These are phyloP conservation scores for Malassezia cuniculi DNA, from an alignment of 1,284 basidiomycete species.

Conservation along the genomic window DNA sequence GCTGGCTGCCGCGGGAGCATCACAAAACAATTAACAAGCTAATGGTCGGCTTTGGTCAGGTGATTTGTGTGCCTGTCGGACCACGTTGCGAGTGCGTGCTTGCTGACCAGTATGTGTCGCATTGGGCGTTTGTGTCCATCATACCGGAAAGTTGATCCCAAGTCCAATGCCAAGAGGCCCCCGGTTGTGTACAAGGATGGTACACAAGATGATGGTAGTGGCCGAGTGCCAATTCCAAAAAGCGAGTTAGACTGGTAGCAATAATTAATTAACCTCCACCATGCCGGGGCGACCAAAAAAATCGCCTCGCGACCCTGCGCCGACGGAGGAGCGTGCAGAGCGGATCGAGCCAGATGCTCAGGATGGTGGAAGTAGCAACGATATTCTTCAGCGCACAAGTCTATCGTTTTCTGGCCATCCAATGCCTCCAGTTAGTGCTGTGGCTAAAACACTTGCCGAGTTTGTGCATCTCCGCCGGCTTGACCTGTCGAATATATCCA, in stretches of 20 bases:
- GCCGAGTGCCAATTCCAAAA: constrained; percentile 10
- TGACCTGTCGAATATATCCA: constrained; percentile 30
- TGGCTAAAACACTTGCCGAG: constrained; percentile 27
- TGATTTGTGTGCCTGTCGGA: constrained; percentile 66
- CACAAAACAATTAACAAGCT: constrained; percentile 34
- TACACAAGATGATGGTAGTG: constrained; percentile 5
- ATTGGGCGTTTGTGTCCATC: constrained; percentile 35
- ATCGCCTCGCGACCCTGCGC: no score
- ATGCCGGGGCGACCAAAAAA: no score
- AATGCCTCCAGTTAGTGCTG: constrained; percentile 20
- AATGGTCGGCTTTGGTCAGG: constrained; percentile 52
- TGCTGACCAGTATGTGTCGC: constrained; percentile 18
- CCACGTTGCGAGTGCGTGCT: constrained; percentile 72
- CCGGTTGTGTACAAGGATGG: constrained; percentile 12
- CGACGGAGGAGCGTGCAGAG: no score
- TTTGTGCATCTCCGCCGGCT: constrained; percentile 29
- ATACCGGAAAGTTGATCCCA: constrained; percentile 19
- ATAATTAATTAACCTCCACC: no score
- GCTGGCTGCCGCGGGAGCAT: constrained; percentile 27
- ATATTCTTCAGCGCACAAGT: constrained; percentile 16
- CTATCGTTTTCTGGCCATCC: constrained; percentile 26
- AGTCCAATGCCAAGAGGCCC: constrained; percentile 18
- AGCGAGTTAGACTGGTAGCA: no score
- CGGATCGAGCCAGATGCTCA: no score
- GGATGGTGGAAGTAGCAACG: no score